These are phyloP conservation scores for Gyromitra esculenta DNA, from an alignment of 2,329 filamentous ascomycete species.

Conservation along the genomic window DNA sequence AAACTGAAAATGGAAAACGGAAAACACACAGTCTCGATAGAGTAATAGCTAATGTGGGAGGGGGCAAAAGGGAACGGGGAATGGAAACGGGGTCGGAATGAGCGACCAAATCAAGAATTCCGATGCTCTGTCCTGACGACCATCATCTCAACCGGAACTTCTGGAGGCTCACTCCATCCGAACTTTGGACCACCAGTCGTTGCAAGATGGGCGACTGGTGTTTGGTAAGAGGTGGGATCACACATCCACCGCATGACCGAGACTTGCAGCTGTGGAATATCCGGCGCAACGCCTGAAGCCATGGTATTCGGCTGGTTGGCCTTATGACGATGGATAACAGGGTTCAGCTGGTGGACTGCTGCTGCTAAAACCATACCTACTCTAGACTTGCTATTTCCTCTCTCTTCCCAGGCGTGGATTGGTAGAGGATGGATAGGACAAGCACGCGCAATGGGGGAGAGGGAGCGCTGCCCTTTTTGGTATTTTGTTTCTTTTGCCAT, in stretches of 20 bases:
- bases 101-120: slow-evolving; percentile 35
- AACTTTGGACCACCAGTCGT: slow-evolving; percentile 39
- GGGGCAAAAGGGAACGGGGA: slow-evolving; percentile 11
- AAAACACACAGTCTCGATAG: slow-evolving; percentile 30
- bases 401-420: slow-evolving; percentile 4
- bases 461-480: slow-evolving; percentile 42
- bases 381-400: slow-evolving; percentile 2
- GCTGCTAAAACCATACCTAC: neutral
- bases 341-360: slow-evolving; percentile 46
- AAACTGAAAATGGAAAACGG: slow-evolving; percentile 34
- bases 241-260: slow-evolving; percentile 46
- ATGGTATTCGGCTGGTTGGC: slow-evolving; percentile 40
- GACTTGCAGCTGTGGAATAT: slow-evolving; percentile 39
- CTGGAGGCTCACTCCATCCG: slow-evolving; percentile 29
- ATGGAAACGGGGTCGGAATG: slow-evolving; percentile 21
- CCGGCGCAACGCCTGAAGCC: slow-evolving; percentile 30
- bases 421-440: slow-evolving; percentile 5
- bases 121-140: slow-evolving; percentile 21
- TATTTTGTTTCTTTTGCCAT: slow-evolving; percentile 48
- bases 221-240: slow-evolving; percentile 48
- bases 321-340: slow-evolving; percentile 47
- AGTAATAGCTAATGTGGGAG: slow-evolving; percentile 18
- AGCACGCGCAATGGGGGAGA: slow-evolving; percentile 28
- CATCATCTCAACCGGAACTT: slow-evolving; percentile 25
- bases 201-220: slow-evolving; percentile 13